Conservation (phyloP, 2,329 filamentous ascomycete species). For the Cladobotryum mycophilum region DNA sequence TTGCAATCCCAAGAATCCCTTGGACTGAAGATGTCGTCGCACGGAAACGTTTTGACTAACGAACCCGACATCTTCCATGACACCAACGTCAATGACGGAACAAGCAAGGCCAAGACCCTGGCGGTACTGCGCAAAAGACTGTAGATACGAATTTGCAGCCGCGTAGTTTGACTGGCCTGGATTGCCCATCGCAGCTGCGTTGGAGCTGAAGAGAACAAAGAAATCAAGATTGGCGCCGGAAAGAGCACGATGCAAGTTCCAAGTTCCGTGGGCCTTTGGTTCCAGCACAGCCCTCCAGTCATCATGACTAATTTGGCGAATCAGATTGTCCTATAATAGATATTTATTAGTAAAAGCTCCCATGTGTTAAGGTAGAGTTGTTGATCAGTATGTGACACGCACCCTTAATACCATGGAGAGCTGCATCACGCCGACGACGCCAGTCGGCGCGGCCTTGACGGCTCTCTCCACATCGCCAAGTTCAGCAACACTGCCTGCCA, state of each 20-base stretch:
- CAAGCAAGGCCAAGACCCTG: slow-evolving; percentile 12
- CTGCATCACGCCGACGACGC: slow-evolving; percentile 31
- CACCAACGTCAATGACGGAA: slow-evolving; percentile 29
- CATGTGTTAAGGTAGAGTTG: slow-evolving; percentile 19
- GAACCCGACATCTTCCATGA: slow-evolving; percentile 32
- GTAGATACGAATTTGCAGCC: slow-evolving; percentile 35
- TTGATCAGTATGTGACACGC: slow-evolving; percentile 13
- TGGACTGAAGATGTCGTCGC: neutral
- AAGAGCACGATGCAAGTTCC: slow-evolving; percentile 24
- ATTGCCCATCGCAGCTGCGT: slow-evolving; percentile 25
- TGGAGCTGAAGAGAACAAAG: slow-evolving; percentile 28
- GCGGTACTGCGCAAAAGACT: slow-evolving; percentile 30
- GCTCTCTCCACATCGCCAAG: slow-evolving; percentile 8
- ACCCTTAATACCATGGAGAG: slow-evolving; percentile 27
- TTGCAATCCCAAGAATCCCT: slow-evolving; percentile 9
- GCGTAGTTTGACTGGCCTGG: slow-evolving; percentile 32
- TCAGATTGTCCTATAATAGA: slow-evolving; percentile 1
- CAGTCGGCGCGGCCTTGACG: slow-evolving; percentile 11
- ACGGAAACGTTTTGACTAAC: slow-evolving; percentile 11
- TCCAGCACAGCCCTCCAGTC: slow-evolving; percentile 19
- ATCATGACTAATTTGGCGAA: slow-evolving; percentile 25
- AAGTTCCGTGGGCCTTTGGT: slow-evolving; percentile 27
- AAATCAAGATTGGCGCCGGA: slow-evolving; percentile 22
- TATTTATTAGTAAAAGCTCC: too few relatives aligned
- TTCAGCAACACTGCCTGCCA: slow-evolving; percentile 14